phyloP scores from a whole-genome alignment of 1,139 yeast genomes.

The Hansenula sp. region DNA sequence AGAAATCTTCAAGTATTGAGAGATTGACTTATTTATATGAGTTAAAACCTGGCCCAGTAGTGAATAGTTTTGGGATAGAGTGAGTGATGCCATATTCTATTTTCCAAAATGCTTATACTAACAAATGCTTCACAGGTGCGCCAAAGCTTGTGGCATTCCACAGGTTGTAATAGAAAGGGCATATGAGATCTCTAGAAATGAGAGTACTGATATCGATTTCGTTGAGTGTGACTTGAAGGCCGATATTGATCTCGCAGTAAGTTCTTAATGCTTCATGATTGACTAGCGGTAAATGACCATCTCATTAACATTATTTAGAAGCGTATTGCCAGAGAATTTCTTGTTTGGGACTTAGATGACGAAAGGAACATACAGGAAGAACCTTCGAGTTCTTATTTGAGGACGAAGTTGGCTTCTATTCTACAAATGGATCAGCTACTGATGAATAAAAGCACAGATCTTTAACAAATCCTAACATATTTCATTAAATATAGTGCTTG shows the following conservation, averaged over 20 bases:
- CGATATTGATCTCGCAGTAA: constrained; percentile 4
- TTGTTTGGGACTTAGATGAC: constrained; percentile 28
- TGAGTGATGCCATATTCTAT: neutral
- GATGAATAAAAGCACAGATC: too few relatives aligned
- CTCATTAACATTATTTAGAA: constrained; percentile 4
- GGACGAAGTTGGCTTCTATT: neutral
- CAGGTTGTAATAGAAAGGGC: constrained; percentile 28
- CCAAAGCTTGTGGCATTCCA: constrained; percentile 33
- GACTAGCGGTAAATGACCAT: too few relatives aligned
- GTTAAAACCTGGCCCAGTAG: constrained; percentile 29
- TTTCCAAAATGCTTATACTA: too few relatives aligned
- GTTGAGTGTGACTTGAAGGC: too few relatives aligned
- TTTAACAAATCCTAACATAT: too few relatives aligned
- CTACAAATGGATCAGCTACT: neutral
- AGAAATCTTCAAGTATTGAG: constrained; percentile 6
- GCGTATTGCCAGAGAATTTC: constrained; percentile 24
- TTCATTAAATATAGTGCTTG: neutral
- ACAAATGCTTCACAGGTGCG: constrained; percentile 25
- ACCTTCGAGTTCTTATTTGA: neutral
- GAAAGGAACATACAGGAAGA: constrained; percentile 4
- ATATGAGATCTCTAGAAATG: constrained; percentile 16
- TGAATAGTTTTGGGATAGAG: constrained; percentile 33
- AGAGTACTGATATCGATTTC: constrained; percentile 15
- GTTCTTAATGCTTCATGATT: neutral
- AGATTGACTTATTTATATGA: constrained; percentile 32